Conservation (phyloP, 345 rosid genomes). For the Bretschneidera sinensis region DNA sequence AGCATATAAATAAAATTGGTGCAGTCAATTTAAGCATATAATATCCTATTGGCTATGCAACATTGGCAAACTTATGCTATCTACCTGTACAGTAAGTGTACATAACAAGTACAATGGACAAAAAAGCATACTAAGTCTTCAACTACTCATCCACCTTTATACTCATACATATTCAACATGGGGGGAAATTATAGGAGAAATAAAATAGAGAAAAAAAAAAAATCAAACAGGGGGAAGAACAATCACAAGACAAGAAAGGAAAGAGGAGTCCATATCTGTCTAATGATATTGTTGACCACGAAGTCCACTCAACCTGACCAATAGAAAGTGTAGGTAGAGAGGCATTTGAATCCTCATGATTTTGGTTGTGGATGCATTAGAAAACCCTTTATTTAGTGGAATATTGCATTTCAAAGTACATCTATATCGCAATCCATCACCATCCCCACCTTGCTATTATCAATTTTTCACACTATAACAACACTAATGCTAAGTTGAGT, state of each 20-base stretch:
- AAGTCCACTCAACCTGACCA: slow-evolving; percentile 30
- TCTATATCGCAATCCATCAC: slow-evolving; percentile 10
- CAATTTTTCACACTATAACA: slow-evolving; percentile 13
- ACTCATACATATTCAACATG: slow-evolving; percentile 1
- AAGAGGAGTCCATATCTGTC: slow-evolving; percentile 43
- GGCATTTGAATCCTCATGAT: slow-evolving; percentile 20
- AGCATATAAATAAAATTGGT: neutral
- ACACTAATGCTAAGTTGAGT: neutral
- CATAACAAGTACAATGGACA: slow-evolving; percentile 31
- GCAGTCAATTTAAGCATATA: neutral
- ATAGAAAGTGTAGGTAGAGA: slow-evolving; percentile 14
- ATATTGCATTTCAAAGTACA: slow-evolving; percentile 26
- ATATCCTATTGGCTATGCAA: neutral
- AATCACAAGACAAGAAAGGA: slow-evolving; percentile 43
- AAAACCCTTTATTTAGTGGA: slow-evolving; percentile 20
- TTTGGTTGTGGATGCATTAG: slow-evolving; percentile 3
- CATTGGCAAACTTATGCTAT: slow-evolving; percentile 1
- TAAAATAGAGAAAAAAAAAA: slow-evolving; percentile 1
- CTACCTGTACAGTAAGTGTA: slow-evolving; percentile 15
- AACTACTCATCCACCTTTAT: slow-evolving; percentile 3
- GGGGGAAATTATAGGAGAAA: no score
- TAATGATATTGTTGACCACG: slow-evolving; percentile 46
- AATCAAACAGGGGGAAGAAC: slow-evolving; percentile 1
- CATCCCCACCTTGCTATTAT: slow-evolving; percentile 16
- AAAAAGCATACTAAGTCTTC: slow-evolving; percentile 2